A percentile compares a stretch with the other conserved stretches of the same genome.
Evolutionary conservation across 345 rosid genomes (phyloP).

Genomic region (Brassica juncea): DNA sequence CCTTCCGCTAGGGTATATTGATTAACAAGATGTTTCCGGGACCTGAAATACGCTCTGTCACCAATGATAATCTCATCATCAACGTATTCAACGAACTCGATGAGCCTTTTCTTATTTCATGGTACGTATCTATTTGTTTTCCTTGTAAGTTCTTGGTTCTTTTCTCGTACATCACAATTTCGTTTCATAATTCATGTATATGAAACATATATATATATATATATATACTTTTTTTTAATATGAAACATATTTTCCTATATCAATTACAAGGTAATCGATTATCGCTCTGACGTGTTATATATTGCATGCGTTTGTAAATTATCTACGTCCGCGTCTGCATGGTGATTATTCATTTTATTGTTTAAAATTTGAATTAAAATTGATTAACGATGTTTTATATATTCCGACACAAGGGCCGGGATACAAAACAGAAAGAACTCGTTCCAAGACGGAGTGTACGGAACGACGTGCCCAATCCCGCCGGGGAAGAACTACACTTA

Average conservation of each 20-base stretch:
- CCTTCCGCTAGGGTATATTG: constrained; percentile 31
- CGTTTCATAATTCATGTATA: not conserved
- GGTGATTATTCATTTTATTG: not conserved
- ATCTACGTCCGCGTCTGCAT: not conserved
- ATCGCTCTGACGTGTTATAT: not conserved
- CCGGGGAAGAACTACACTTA: constrained; percentile 48
- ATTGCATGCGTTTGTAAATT: not conserved
- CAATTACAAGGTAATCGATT: not conserved
- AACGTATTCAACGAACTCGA: constrained; percentile 60
- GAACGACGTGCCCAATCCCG: constrained; percentile 83
- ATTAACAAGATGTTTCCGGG: constrained; percentile 54
- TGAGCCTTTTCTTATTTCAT: constrained; percentile 61
- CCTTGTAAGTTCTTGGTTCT: not conserved
- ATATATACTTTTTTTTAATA: not conserved
- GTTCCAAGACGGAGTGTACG: constrained; percentile 65
- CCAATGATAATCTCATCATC: constrained; percentile 72
- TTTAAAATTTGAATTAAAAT: not conserved
- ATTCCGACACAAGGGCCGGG: constrained; percentile 9
- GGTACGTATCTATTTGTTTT: constrained; percentile 12
- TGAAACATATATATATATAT: not conserved
- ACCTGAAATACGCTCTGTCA: constrained; percentile 65
- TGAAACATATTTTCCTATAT: not conserved
- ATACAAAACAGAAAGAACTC: constrained; percentile 34
- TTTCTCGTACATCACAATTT: not conserved
- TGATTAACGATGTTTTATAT: not conserved